phyloP scores from a whole-genome alignment of 805 yeast species.

The Tetrapisispora phaffii region DNA sequence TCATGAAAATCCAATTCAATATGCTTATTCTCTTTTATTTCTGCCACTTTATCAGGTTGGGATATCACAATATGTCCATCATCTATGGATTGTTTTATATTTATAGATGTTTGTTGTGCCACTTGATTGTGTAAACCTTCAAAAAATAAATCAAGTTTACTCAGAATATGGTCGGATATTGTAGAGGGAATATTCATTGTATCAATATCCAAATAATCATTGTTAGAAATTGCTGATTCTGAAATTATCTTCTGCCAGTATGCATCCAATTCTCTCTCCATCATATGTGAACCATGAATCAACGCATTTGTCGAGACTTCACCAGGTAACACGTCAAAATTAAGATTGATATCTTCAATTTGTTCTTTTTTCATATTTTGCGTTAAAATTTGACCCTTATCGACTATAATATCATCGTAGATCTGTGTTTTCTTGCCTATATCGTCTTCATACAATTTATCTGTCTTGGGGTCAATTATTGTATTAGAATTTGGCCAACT shows the following conservation, averaged over 20 bases:
- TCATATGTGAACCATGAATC: constrained; percentile 18
- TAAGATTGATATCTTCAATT: neutral
- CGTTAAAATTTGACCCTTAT: neutral
- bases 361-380: neutral
- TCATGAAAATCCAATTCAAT: constrained; percentile 20
- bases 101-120: constrained; percentile 18
- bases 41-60: constrained; percentile 1
- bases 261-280: constrained; percentile 21
- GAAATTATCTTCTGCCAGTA: constrained; percentile 21
- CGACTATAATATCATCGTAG: neutral
- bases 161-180: constrained; percentile 12
- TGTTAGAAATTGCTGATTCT: constrained; percentile 10
- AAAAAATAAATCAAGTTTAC: constrained; percentile 23
- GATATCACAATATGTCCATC: neutral
- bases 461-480: constrained; percentile 23
- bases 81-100: constrained; percentile 9
- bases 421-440: neutral
- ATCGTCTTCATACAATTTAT: constrained; percentile 20
- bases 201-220: constrained; percentile 18
- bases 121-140: constrained; percentile 19
- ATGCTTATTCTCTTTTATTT: constrained; percentile 9
- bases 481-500: constrained; percentile 47
- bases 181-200: constrained; percentile 15
- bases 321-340: constrained; percentile 10
- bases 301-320: constrained; percentile 20